phyloP scores from a whole-genome alignment of 805 yeast species.

The Pichia eremophila region DNA sequence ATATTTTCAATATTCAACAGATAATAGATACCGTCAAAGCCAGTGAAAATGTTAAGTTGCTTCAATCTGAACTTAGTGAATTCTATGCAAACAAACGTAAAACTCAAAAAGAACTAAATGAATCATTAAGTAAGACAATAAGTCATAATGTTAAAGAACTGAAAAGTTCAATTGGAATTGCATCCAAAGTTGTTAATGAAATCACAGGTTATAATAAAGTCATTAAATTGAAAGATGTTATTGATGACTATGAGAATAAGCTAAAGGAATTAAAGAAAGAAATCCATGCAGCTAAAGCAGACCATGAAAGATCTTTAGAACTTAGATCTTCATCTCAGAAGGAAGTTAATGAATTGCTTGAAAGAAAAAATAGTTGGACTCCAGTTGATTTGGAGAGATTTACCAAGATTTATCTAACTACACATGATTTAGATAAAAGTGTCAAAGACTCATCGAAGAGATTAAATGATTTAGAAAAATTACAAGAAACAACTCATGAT shows the following conservation, averaged over 20 bases:
- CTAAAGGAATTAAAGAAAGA: conserved; percentile 38
- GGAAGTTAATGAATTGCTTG: conserved; percentile 78
- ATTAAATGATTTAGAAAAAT: conserved; percentile 46
- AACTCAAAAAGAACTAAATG: conserved; percentile 23
- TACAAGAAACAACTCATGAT: conserved; percentile 61
- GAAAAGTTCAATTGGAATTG: conserved; percentile 48
- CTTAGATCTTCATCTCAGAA: conserved; percentile 63
- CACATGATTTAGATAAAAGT: conserved; percentile 58
- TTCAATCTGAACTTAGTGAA: conserved; percentile 23
- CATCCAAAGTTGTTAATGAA: conserved; percentile 69
- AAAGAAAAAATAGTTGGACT: conserved; percentile 77
- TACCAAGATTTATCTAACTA: conserved; percentile 71
- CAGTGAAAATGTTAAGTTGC: conserved; percentile 25
- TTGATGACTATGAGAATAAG: conserved; percentile 45
- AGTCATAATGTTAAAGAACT: conserved; percentile 44
- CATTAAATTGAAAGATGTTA: conserved; percentile 56
- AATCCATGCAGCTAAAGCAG: conserved; percentile 39
- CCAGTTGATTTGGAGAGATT: conserved; percentile 73
- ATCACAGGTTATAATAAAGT: conserved; percentile 85
- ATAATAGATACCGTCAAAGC: conserved; percentile 21
- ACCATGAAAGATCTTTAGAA: conserved; percentile 53
- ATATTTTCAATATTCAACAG: conserved; percentile 11
- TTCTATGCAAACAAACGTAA: conserved; percentile 20
- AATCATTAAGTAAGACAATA: conserved; percentile 33
- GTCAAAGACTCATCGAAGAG: conserved; percentile 43